phyloP scores from a whole-genome alignment of 1,139 yeast species.

The Ashbya aceris region DNA sequence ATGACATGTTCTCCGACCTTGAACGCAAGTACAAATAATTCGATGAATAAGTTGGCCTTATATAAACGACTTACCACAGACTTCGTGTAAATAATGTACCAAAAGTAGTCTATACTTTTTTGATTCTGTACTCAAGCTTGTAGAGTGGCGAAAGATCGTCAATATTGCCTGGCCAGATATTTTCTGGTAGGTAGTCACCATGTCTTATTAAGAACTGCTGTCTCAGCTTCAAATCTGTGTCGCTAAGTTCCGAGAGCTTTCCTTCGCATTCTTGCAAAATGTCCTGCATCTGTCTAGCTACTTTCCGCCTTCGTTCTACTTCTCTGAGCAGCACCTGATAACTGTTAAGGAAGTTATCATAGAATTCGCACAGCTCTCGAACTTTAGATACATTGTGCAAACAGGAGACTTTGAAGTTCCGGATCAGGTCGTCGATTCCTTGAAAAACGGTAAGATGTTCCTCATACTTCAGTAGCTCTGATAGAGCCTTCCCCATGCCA shows the following conservation, averaged over 20 bases:
- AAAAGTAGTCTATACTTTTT: slow-evolving; percentile 8
- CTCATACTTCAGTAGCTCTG: slow-evolving; percentile 21
- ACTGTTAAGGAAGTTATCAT: slow-evolving; percentile 38
- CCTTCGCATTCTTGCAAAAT: slow-evolving; percentile 35
- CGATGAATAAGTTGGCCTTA: neutral
- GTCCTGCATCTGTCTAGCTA: slow-evolving; percentile 34
- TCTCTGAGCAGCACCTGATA: slow-evolving; percentile 44
- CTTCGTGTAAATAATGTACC: slow-evolving; percentile 9
- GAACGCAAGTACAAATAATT: slow-evolving; percentile 38
- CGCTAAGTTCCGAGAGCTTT: slow-evolving; percentile 31
- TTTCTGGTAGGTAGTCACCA: slow-evolving; percentile 46
- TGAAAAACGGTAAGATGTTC: slow-evolving; percentile 21
- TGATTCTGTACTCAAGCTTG: slow-evolving; percentile 18
- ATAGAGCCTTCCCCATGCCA: slow-evolving; percentile 21
- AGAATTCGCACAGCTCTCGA: slow-evolving; percentile 37
- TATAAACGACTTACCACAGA: neutral
- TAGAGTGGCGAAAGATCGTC: slow-evolving; percentile 27
- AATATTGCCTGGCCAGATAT: slow-evolving; percentile 40
- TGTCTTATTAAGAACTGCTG: slow-evolving; percentile 35
- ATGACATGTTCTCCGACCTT: slow-evolving; percentile 39
- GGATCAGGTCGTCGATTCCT: slow-evolving; percentile 20
- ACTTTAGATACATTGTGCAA: slow-evolving; percentile 25
- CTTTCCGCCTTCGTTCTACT: slow-evolving; percentile 37
- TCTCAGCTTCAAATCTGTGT: slow-evolving; percentile 36
- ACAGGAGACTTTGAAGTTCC: slow-evolving; percentile 20